Base-by-base conservation (phyloP, 2,329 filamentous ascomycete genomes). In the Curvularia verruculosa region DNA sequence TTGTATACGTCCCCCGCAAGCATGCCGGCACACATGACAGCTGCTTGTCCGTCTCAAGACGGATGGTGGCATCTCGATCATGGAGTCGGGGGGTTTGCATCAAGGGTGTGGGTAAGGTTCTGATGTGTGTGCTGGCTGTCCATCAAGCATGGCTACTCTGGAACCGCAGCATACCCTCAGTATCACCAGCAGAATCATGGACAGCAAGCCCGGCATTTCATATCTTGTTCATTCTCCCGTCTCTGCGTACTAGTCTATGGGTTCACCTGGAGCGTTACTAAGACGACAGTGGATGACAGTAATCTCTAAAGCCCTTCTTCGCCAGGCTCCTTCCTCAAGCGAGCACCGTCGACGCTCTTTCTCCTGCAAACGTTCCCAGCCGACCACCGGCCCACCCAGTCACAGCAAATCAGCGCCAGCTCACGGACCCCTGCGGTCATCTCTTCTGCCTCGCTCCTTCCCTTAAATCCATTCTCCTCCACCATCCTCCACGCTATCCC, bases 301-400 rank as follows among this genome's bases (percentile, higher is more conserved):
- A 73, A 72, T 73, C 65, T 63, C 60, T 65, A 64, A 59, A 66
- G 49, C 55, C 56, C 49, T 52, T 56, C 50, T 52, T 58, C 59
- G 57, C 53, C 59, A 60, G 52, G 66, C 58, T 62, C 60, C 60
- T 63, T 57, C 63, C 59, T 29, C 9, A 8, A 29, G 46, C 47
- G 29, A 47, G 61, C 44, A 55, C 52, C 57, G 51, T 49, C 65
- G 50, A 61, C 54, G 34, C 60, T 60, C 58, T 63, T 46, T 49
- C 47, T 29, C 52, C 49, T 31, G 31, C 37, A 52, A 49, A 45
- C 49, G 28, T 39, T 36, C 53, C 34, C 51, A 58, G 37, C 46
- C 54, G 52, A 43, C 52, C 51, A 41, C 54, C 51, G 51, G 59
- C 49, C 59, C 65, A 67, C 51, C 54, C 60, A n/a, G 61, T 49